phyloP scores from a whole-genome alignment of 164 flowering plant species.

The Magnolia officinalis region DNA sequence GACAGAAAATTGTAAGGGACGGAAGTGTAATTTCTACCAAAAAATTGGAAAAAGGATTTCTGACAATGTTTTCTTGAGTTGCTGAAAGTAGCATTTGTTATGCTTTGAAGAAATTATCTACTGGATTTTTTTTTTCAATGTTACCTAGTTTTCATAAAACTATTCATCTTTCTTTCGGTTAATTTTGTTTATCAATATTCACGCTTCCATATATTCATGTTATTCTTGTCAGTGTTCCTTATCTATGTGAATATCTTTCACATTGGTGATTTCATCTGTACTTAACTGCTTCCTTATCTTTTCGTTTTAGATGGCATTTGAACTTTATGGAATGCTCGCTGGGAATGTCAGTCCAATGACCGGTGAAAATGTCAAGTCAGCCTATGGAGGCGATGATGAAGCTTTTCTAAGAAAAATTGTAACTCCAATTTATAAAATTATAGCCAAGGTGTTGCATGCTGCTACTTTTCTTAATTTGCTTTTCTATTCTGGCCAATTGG shows the following conservation, averaged over 20 bases:
- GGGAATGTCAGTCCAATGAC: slow-evolving; percentile 98
- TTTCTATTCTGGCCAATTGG: background rate
- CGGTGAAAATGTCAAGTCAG: slow-evolving; percentile 95
- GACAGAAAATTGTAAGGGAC: too few relatives aligned
- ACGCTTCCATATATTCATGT: background rate
- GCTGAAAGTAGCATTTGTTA: too few relatives aligned
- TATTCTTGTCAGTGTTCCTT: background rate
- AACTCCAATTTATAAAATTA: slow-evolving; percentile 85
- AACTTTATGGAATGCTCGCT: slow-evolving; percentile 97
- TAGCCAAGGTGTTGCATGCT: slow-evolving; percentile 55
- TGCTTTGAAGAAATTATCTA: too few relatives aligned
- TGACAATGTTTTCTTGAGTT: too few relatives aligned
- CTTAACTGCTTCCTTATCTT: background rate
- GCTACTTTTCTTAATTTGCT: background rate
- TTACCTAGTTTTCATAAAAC: too few relatives aligned
- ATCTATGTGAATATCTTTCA: background rate
- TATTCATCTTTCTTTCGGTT: background rate
- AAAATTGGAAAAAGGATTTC: too few relatives aligned
- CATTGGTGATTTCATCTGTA: background rate
- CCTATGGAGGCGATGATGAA: slow-evolving; percentile 97
- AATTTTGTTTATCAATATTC: background rate
- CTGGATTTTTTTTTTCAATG: too few relatives aligned
- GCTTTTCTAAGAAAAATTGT: slow-evolving; percentile 88
- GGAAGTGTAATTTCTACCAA: too few relatives aligned
- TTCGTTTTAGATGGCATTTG: slow-evolving; percentile 80